Evolutionary conservation across 2,329 filamentous ascomycete genomes (phyloP), one percentile per base, ranked within the genome.

Genomic region (Ilyonectria robusta): DNA sequence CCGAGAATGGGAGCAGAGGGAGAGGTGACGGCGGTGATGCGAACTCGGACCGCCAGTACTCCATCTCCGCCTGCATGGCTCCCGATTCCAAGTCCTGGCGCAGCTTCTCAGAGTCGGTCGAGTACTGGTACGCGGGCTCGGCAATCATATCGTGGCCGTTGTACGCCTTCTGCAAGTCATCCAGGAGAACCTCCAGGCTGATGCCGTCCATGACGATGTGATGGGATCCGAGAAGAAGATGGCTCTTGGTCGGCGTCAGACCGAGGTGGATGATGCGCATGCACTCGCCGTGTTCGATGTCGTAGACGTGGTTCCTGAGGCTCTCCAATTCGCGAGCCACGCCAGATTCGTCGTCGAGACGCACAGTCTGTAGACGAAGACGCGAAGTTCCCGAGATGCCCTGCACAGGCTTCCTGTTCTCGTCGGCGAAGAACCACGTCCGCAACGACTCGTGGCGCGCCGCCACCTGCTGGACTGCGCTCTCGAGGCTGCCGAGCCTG

Each of bases 161-260:
- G 72, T 87, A 88, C 0, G 74, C 79, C 31, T 77, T 80, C n/a
- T 84, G 77, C 3, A 88, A 62, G 42, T 88, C 85, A 0, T 66
- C 31, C 13, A 85, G 62, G 19, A 88, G 76, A 2, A 87, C 68
- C 10, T 83, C 69, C 4, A 80, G 80, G 50, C 84, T 84, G 42
- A 82, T 66, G 1, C 83, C 85, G 67, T 89, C 87, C 78, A 88
- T 81, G 37, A 79, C 75, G 42, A 88, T 87, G 69, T 88, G 85
- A 65, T 87, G 85, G 51, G 78, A 80, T 1, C 76, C 76, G 6
- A 88, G 53, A 0, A 89, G 44, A 4, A 87, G 65, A 68, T 77
- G 82, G 64, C 21, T 21, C 21, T 21, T 0, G 9, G 31, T 29
- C 3, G 50, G 21, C 13, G 57, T 51, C 4, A 53, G 15, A 11